Evolutionary conservation across 1,284 basidiomycete species (phyloP).

Genomic region (Melampsora larici-populina): DNA sequence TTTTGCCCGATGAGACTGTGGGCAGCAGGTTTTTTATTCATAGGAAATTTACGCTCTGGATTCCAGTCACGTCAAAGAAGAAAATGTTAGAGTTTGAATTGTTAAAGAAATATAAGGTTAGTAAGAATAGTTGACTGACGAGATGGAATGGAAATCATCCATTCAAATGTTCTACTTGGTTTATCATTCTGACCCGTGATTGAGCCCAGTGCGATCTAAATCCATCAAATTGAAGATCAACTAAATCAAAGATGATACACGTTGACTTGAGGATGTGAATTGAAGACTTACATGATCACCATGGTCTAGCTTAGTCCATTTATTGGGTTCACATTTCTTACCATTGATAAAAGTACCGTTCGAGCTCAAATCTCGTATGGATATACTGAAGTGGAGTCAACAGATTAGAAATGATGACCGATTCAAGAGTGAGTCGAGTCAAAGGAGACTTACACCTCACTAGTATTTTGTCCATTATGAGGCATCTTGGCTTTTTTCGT

Average conservation of each 20-base stretch:
- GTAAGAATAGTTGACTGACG: background rate
- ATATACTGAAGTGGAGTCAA: background rate
- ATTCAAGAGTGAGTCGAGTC: background rate
- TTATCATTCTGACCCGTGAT: background rate
- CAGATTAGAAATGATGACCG: background rate
- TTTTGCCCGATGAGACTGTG: background rate
- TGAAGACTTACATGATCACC: background rate
- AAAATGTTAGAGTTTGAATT: background rate
- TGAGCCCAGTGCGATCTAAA: background rate
- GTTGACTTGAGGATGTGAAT: background rate
- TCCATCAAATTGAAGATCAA: background rate
- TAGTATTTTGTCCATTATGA: background rate
- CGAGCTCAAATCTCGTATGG: background rate
- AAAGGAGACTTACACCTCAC: background rate
- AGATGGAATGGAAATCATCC: constrained; percentile 1
- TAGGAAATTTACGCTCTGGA: background rate
- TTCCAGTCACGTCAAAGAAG: background rate
- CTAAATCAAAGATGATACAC: background rate
- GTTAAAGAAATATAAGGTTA: background rate
- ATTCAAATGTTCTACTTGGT: background rate
- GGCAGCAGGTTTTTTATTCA: background rate
- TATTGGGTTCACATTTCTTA: background rate
- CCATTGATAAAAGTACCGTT: constrained; percentile 3
- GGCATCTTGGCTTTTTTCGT: background rate
- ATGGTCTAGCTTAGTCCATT: constrained; percentile 4